Evolutionary conservation across 2,329 filamentous ascomycete genomes (phyloP).

Genomic region (Nannizziopsis barbatae): DNA sequence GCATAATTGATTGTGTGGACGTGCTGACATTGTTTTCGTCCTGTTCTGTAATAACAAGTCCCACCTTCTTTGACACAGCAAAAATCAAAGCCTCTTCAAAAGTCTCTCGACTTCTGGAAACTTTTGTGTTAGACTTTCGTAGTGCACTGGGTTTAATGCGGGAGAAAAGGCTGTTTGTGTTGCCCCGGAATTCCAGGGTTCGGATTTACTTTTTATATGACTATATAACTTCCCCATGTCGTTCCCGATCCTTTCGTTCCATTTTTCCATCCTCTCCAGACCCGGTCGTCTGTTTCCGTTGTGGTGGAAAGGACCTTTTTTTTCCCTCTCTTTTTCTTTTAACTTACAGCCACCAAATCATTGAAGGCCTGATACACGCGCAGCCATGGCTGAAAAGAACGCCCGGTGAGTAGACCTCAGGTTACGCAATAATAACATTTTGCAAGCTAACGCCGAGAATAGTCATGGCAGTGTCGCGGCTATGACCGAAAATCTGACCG

Average conservation of each 20-base stretch:
- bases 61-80: conserved; percentile 6
- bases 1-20: too few species aligned
- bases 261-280: neutral
- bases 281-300: neutral
- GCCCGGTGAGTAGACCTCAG: too few species aligned
- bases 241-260: neutral
- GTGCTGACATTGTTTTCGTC: neutral
- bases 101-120: neutral
- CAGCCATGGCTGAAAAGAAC: too few species aligned
- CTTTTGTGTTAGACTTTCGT: neutral
- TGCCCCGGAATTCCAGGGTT: neutral
- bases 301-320: neutral
- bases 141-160: conserved; percentile 3
- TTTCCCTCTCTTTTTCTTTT: neutral
- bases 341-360: conserved; percentile 10
- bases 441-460: too few species aligned
- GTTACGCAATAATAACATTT: too few species aligned
- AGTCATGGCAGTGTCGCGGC: conserved; percentile 17
- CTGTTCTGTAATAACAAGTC: neutral
- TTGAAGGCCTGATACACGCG: conserved; percentile 12
- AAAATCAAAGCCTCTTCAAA: neutral
- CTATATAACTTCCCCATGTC: conserved; percentile 4
- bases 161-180: conserved; percentile 8
- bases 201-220: conserved; percentile 4
- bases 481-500: conserved; percentile 25